A percentile compares a stretch with the other conserved stretches of the same genome.
Conservation (phyloP, 768 basidiomycete species). For the Boletus tylopilopsis region DNA sequence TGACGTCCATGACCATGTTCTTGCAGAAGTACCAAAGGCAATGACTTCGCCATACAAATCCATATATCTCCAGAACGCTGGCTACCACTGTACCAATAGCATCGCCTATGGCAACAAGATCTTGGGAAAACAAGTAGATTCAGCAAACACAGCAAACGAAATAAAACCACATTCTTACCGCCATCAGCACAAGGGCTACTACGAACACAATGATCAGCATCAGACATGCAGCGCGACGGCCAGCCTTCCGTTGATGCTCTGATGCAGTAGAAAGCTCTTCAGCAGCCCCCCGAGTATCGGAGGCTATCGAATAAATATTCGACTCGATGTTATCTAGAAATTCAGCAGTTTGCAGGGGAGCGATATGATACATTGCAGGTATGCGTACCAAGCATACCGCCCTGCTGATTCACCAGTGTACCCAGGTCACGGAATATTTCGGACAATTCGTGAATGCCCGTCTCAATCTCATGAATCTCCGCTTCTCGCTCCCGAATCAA, state of each 20-base stretch:
- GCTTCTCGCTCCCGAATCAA: constrained; percentile 77
- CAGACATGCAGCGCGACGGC: constrained; percentile 83
- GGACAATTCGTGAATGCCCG: constrained; percentile 91
- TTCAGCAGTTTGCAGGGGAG: neutral
- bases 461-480: constrained; percentile 95
- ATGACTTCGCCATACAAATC: constrained; percentile 8
- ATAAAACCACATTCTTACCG: constrained; percentile 52
- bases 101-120: constrained; percentile 23
- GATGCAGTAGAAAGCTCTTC: constrained; percentile 86
- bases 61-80: neutral
- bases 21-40: neutral
- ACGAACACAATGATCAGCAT: constrained; percentile 87
- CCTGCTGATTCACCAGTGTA: constrained; percentile 91
- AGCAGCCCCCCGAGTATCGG: constrained; percentile 77
- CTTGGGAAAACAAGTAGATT: constrained; percentile 7
- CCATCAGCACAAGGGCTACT: constrained; percentile 81
- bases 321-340: constrained; percentile 87
- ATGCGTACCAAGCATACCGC: constrained; percentile 83
- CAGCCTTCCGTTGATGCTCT: constrained; percentile 93
- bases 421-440: constrained; percentile 97
- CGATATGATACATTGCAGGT: neutral
- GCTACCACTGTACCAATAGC: neutral
- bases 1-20: constrained; percentile 14
- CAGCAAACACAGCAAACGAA: neutral
- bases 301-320: constrained; percentile 84